Percentiles rank a stretch among this genome's conserved stretches.
Conservation (phyloP, 768 basidiomycete species). For the Lentinus tigrinus region DNA sequence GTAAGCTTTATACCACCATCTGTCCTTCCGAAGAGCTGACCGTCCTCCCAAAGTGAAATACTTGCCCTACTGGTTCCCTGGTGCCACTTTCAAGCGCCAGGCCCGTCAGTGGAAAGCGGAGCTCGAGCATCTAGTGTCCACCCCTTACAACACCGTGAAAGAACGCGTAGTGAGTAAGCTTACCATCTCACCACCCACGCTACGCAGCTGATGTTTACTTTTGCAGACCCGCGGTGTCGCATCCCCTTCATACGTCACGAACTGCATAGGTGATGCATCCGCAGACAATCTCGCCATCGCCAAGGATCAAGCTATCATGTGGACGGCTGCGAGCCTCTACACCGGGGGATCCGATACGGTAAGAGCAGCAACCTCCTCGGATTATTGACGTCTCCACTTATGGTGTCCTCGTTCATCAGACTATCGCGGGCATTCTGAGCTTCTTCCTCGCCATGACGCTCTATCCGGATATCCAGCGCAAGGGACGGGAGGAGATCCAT, state of each 20-base stretch:
- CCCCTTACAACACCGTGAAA: not conserved
- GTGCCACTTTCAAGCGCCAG: slow-evolving; percentile 19
- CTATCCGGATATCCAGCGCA: slow-evolving; percentile 13
- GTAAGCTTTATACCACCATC: not conserved
- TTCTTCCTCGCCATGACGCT: slow-evolving; percentile 16
- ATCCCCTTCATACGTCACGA: no score
- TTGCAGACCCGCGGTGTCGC: not conserved
- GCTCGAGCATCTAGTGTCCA: not conserved
- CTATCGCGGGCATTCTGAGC: not conserved
- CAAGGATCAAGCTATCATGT: no score
- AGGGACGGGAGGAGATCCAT: slow-evolving; percentile 20
- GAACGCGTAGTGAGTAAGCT: not conserved
- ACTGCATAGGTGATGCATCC: no score
- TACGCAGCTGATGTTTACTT: not conserved
- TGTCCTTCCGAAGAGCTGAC: not conserved
- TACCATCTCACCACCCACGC: not conserved
- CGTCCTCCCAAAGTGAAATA: slow-evolving; percentile 7
- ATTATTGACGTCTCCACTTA: slow-evolving; percentile 13
- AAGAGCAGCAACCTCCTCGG: slow-evolving; percentile 2
- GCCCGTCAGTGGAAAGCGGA: slow-evolving; percentile 1
- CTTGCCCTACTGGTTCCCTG: slow-evolving; percentile 26
- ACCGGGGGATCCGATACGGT: not conserved
- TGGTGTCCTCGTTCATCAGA: slow-evolving; percentile 17
- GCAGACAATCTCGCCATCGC: no score
- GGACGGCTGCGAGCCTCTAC: no score